phyloP scores from a whole-genome alignment of 78 protist species.

The Dictyostelium purpureum region DNA sequence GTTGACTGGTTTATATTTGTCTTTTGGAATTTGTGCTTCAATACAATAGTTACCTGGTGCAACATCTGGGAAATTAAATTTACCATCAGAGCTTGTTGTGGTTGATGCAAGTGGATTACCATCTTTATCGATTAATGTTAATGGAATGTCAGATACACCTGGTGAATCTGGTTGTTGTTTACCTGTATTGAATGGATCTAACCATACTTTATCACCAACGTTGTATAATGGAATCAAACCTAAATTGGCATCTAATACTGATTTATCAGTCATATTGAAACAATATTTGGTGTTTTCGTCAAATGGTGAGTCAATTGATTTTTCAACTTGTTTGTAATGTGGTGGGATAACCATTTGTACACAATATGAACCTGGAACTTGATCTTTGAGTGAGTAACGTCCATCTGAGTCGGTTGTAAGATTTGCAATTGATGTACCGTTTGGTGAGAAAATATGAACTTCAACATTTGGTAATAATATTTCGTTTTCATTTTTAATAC shows the following conservation, averaged over 20 bases:
- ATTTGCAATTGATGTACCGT: slow-evolving; percentile 2
- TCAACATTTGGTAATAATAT: neutral
- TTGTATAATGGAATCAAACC: neutral
- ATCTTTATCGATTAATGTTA: neutral
- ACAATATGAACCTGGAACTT: slow-evolving; percentile 22
- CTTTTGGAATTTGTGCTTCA: neutral
- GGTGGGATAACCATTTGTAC: neutral
- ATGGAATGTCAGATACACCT: neutral
- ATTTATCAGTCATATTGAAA: neutral
- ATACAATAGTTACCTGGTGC: slow-evolving; percentile 43
- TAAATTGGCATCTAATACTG: neutral
- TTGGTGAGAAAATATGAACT: neutral
- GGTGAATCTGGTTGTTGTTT: neutral
- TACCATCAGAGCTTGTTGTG: neutral
- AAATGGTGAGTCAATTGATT: neutral
- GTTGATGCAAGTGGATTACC: neutral
- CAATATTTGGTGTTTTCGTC: neutral
- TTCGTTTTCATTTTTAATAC: neutral
- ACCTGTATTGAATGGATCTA: neutral
- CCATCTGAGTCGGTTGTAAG: slow-evolving; percentile 5
- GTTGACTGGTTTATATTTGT: neutral
- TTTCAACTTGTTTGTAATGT: neutral
- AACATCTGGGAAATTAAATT: neutral
- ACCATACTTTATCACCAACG: neutral
- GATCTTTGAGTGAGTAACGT: neutral